Conservation (phyloP, 2,329 filamentous ascomycete species). For the Fusarium nanum region DNA sequence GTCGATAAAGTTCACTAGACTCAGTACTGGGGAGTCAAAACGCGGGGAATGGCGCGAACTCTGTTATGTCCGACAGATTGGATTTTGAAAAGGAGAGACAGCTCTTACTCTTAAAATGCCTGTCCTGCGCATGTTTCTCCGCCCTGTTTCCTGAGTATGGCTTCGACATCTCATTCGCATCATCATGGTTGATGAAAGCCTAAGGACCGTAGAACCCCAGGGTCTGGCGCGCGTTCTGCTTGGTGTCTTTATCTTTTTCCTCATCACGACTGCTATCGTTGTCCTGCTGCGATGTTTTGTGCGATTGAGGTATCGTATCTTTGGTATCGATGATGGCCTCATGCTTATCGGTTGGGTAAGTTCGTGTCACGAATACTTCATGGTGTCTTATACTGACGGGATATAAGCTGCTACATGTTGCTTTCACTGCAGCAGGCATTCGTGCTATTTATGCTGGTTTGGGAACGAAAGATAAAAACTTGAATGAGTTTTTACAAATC, state of each 20-base stretch:
- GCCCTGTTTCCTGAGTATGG: not conserved
- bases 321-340: slow-evolving; percentile 28
- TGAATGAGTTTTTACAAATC: slow-evolving; percentile 15
- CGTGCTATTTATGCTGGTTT: slow-evolving; percentile 11
- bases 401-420: slow-evolving; percentile 21
- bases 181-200: not conserved
- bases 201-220: not conserved
- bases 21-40: not conserved
- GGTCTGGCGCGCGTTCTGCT: not conserved
- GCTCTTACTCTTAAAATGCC: not conserved
- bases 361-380: not conserved
- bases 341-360: slow-evolving; percentile 37
- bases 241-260: slow-evolving; percentile 8
- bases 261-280: not conserved
- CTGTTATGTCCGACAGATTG: not conserved
- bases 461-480: slow-evolving; percentile 10
- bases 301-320: slow-evolving; percentile 5
- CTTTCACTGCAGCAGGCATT: not conserved
- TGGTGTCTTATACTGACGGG: not conserved
- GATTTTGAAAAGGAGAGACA: not conserved
- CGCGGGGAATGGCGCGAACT: not conserved
- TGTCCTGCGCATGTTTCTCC: not conserved
- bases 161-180: not conserved
- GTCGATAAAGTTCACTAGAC: not conserved
- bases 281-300: slow-evolving; percentile 13